These are phyloP conservation scores for Colletotrichum higginsianum DNA, from an alignment of 2,329 filamentous ascomycete genomes.

Conservation along the genomic window DNA sequence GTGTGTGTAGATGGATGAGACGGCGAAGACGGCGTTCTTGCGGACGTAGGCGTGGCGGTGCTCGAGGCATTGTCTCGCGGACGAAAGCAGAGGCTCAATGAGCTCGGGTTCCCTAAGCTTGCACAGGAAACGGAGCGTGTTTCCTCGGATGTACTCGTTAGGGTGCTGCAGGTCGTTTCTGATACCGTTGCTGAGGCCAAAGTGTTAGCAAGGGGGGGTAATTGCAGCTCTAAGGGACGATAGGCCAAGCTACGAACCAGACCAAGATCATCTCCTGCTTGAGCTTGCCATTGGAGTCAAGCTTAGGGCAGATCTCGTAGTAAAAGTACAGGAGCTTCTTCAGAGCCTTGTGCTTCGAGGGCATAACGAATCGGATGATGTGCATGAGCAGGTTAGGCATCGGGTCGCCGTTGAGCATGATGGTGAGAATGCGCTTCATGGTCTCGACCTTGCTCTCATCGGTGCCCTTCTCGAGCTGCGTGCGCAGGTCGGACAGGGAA, in stretches of 20 bases:
- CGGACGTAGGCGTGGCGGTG: slow-evolving; percentile 98
- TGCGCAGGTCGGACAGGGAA: slow-evolving; percentile 90
- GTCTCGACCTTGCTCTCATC: slow-evolving; percentile 95
- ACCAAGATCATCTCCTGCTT: slow-evolving; percentile 99
- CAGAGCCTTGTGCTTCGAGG: slow-evolving; percentile 93
- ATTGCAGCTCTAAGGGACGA: slow-evolving; percentile 11
- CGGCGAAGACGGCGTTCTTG: slow-evolving; percentile 97
- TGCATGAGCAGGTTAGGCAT: slow-evolving; percentile 98
- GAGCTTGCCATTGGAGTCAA: slow-evolving; percentile 91
- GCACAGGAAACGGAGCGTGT: slow-evolving; percentile 97
- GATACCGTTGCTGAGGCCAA: slow-evolving; percentile 85
- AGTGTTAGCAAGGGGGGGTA: slow-evolving; percentile 28
- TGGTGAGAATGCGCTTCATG: slow-evolving; percentile 94
- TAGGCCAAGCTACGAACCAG: slow-evolving; percentile 73
- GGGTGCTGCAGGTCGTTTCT: slow-evolving; percentile 97
- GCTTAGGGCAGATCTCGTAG: slow-evolving; percentile 98
- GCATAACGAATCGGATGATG: slow-evolving; percentile 99
- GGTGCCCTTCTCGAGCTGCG: slow-evolving; percentile 92
- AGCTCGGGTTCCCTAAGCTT: slow-evolving; percentile 97
- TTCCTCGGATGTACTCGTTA: slow-evolving; percentile 98
- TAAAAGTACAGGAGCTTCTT: slow-evolving; percentile 99
- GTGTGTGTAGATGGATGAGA: slow-evolving; percentile 92
- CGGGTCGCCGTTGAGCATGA: slow-evolving; percentile 98
- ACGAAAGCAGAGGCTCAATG: slow-evolving; percentile 94
- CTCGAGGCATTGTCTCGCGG: slow-evolving; percentile 91